Conservation (phyloP, 2,329 filamentous ascomycete genomes). For the Aspergillus transmontanensis region DNA sequence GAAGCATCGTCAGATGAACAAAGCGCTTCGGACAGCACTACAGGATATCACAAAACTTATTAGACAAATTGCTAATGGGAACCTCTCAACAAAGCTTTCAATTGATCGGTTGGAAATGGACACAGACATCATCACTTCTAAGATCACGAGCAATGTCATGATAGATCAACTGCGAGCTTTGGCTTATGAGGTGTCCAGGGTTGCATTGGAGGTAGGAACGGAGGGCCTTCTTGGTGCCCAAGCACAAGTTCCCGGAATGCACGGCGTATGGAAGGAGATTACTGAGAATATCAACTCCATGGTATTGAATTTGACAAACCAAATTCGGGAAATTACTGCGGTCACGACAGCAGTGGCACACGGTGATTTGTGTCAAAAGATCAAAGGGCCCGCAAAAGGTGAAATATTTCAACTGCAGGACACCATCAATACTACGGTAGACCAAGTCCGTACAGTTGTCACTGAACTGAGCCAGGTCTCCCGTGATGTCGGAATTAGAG, state of each 20-base stretch:
- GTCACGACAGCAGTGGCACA: conserved; percentile 94
- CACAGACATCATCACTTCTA: conserved; percentile 53
- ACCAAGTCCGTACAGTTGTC: conserved; percentile 90
- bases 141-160: conserved; percentile 80
- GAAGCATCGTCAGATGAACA: too few relatives aligned
- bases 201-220: conserved; percentile 65
- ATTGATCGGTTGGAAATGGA: too few relatives aligned
- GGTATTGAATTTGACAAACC: conserved; percentile 63
- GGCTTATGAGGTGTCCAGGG: conserved; percentile 66
- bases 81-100: too few relatives aligned
- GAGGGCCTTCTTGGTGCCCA: conserved; percentile 65
- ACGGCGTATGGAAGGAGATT: conserved; percentile 68
- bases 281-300: conserved; percentile 70
- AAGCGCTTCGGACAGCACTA: too few relatives aligned
- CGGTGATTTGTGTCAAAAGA: conserved; percentile 93
- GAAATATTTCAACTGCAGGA: conserved; percentile 93
- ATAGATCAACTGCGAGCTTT: conserved; percentile 66
- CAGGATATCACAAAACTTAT: too few relatives aligned
- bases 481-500: conserved; percentile 94
- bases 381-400: conserved; percentile 90
- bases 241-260: conserved; percentile 65
- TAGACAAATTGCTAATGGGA: too few relatives aligned
- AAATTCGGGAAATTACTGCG: conserved; percentile 88
- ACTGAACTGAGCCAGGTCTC: conserved; percentile 89
- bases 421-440: conserved; percentile 99